Conservation (phyloP, 345 rosid genomes). For the Eucalyptus sp. region DNA sequence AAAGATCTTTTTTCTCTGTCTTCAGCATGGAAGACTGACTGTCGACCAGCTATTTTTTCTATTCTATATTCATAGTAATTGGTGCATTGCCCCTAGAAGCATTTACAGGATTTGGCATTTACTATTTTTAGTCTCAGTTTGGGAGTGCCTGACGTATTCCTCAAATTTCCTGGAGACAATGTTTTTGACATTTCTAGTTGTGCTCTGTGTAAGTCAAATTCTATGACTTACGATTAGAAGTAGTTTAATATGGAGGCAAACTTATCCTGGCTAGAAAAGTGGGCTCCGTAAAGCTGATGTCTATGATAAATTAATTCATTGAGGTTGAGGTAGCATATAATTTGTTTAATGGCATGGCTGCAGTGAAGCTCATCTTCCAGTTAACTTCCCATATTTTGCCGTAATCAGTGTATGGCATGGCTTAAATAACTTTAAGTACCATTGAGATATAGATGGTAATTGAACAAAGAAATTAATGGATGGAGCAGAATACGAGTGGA, state of each 20-base stretch:
- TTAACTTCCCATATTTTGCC: neutral
- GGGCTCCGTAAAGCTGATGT: neutral
- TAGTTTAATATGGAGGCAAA: neutral
- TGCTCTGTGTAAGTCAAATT: neutral
- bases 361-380: neutral
- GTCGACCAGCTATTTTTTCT: neutral
- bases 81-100: neutral
- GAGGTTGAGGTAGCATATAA: neutral
- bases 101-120: neutral
- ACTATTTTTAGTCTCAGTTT: neutral
- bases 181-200: neutral
- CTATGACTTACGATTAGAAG: neutral
- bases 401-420: neutral
- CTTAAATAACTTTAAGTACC: neutral
- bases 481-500: neutral
- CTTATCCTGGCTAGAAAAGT: neutral
- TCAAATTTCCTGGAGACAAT: neutral
- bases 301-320: neutral
- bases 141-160: neutral
- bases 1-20: neutral
- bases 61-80: neutral
- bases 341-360: neutral
- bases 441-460: neutral
- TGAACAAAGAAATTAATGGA: neutral
- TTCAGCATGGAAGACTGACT: neutral